Evolutionary conservation across 208 protist species (phyloP), one percentile per base, ranked within the genome.

Genomic region (Leishmania guyanensis): DNA sequence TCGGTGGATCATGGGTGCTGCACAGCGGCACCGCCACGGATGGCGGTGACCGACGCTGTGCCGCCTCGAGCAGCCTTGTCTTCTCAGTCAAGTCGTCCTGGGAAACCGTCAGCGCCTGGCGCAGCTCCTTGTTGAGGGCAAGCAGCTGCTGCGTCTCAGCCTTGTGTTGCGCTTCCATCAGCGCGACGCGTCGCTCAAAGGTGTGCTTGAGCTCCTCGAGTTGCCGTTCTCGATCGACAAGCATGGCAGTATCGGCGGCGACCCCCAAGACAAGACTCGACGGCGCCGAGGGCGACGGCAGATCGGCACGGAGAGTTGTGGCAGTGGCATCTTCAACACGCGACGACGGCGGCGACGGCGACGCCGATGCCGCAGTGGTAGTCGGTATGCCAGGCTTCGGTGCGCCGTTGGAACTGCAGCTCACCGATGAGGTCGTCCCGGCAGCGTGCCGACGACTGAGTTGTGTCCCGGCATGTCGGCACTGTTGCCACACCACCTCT

Each of bases 91-190:
- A 36, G 64, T 93, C 90, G 29, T 90, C 88, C 73, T 96, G 90
- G 39, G 87, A 89, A 36, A 70, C 75, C 33, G 90, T 75, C 10
- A 96, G 85, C 5, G 90, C 91, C 22, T 84, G 73, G 14, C 90
- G 91, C 20, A 96, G 86, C 74, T 94, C 90, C 72, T 88, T 83
- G 76, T 92, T 93, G 73, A 92, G 88, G 17, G 74, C 71, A n/a
- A 90, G 81, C 66, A 93, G 73, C 75, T 92, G 90, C 74, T 85
- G 89, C 62, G 88, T 65, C 78, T 93, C 90, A 9, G 84, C 87
- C 53, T 80, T 81, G 75, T 84, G 81, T 60, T 89, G 81, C 50
- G 87, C 81, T 46, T 93, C 88, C 22, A 84, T 64, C 22, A 88
- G 68, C 26, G 92, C 88, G 22, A 95, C 14, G 46, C 85, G 84